Evolutionary conservation across 140 eudicot species (phyloP).

Genomic region (Flaveria floridana): DNA sequence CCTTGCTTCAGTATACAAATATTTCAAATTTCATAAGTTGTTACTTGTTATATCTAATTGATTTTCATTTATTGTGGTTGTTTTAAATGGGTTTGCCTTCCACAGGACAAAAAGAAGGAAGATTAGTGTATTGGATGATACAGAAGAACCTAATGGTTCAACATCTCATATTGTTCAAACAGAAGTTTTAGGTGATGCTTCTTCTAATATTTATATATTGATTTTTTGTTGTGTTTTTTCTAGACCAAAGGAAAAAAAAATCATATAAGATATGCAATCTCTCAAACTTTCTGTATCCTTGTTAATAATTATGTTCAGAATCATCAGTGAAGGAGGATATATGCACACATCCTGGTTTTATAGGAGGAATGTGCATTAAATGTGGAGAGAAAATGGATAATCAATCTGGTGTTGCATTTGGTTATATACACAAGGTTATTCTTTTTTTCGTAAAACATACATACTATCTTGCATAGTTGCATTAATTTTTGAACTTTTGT

Average conservation of each 20-base stretch:
- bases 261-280: constrained; percentile 7
- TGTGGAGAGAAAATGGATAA: constrained; percentile 72
- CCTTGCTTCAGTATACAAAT: not conserved
- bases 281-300: constrained; percentile 4
- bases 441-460: constrained; percentile 13
- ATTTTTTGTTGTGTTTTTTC: constrained; percentile 16
- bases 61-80: constrained; percentile 9
- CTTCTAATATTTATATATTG: constrained; percentile 12
- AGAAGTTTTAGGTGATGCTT: constrained; percentile 42
- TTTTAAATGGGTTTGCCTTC: constrained; percentile 15
- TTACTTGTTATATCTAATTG: not conserved
- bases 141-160: constrained; percentile 40
- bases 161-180: constrained; percentile 35
- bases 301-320: constrained; percentile 40
- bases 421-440: constrained; percentile 80
- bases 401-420: constrained; percentile 72
- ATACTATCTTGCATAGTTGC: not conserved
- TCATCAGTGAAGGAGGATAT: constrained; percentile 38
- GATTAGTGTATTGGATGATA: constrained; percentile 43
- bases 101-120: constrained; percentile 70
- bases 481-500: constrained; percentile 8
- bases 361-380: constrained; percentile 68
- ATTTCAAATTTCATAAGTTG: not conserved
- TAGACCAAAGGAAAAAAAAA: constrained; percentile 5
- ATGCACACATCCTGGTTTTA: constrained; percentile 76